Base-by-base conservation (phyloP, 352 stramenopile genomes). In the Phytopythium chamaehyphon region DNA sequence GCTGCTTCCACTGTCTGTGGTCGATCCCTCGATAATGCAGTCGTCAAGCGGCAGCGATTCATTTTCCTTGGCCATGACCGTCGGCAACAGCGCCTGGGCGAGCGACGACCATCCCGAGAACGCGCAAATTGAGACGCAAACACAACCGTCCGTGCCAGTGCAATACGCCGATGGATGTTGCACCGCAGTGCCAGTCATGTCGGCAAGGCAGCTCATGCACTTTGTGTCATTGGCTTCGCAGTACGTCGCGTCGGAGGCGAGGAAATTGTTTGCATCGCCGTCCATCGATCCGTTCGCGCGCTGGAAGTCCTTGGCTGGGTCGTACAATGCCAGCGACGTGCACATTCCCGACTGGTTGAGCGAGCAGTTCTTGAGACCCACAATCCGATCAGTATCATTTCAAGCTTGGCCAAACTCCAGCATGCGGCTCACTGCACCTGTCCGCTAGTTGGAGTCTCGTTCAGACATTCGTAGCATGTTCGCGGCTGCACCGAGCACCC, bases 101-200 rank as follows among this genome's bases (percentile, higher is more conserved):
- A 70, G 52, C 15, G 63, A 69, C 49, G 61, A 56, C 66, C 69
- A 79, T 7, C 43, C 16, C 2, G 45, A 28, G 7, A 61, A 69
- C 52, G 76, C 63, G 23, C 69, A 79, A 52, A 69, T 61, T 6
- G 42, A 49, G 15, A 74, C 47, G 40, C 69, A 79, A 15, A 79
- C 54, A 23, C 69, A 79, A 14, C 63, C 66, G 24, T 49, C 48
- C 6, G 42, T 64, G 22, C 66, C 69, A 6, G 63, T 38, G 31
- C 66, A 76, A 33, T 56, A 72, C 2, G 63, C 56, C n/a, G 76
- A 87, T 26, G 63, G 71, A 35, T 83, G 74, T 2, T 60, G 18
- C 46, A 52, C 12, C 11, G 31, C 31, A 21, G n/a, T 52, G 21
- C 31, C 31, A n/a, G 19, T n/a, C 26, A 51, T 14, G 31, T 10